Evolutionary conservation across 257 asterid genomes (phyloP).

Genomic region (Fraxinus anomala): DNA sequence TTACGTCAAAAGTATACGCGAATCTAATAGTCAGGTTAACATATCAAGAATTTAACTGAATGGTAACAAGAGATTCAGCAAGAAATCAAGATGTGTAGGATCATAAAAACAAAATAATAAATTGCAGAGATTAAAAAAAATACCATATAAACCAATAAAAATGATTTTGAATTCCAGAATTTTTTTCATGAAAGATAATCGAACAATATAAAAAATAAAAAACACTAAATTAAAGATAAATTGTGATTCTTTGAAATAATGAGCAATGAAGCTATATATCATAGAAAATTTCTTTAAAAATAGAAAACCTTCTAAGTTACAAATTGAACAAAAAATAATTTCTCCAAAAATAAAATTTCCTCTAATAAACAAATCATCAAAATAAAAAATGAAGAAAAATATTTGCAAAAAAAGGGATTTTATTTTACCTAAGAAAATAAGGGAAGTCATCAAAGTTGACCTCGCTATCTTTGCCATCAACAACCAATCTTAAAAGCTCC

Average conservation of each 20-base stretch:
- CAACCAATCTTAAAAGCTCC: conserved; percentile 50
- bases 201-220: no score
- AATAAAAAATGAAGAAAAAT: neutral
- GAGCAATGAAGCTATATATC: neutral
- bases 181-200: no score
- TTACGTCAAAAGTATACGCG: no score
- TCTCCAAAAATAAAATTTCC: neutral
- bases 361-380: neutral
- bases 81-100: neutral
- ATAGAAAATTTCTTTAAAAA: neutral
- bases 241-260: no score
- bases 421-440: conserved; percentile 72
- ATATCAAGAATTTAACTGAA: neutral
- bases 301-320: no score
- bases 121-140: neutral
- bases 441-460: conserved; percentile 75
- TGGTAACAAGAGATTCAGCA: neutral
- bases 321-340: neutral
- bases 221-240: no score
- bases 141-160: no score
- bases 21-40: no score
- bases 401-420: neutral
- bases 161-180: no score
- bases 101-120: no score
- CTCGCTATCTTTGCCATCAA: conserved; percentile 56